phyloP scores from a whole-genome alignment of 257 asterid species.

The Nicotiana sylvestris region DNA sequence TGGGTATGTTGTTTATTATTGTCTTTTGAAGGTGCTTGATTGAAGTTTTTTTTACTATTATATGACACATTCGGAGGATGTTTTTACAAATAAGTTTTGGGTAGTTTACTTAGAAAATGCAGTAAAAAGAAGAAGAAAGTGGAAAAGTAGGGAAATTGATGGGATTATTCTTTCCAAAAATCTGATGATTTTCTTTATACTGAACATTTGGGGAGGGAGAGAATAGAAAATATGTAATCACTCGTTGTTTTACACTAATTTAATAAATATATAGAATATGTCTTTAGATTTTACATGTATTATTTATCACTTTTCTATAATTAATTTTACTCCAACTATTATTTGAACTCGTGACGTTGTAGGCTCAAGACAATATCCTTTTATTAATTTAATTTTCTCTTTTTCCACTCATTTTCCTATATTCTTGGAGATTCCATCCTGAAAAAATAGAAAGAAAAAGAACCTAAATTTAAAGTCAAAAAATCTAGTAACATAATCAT shows the following conservation, averaged over 20 bases:
- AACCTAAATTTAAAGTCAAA: neutral
- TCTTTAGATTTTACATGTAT: too few relatives aligned
- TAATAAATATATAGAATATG: too few relatives aligned
- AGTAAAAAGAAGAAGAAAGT: neutral
- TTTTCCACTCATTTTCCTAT: constrained; percentile 1
- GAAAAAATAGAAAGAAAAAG: neutral
- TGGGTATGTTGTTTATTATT: too few relatives aligned
- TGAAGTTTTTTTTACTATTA: too few relatives aligned
- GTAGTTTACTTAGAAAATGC: neutral
- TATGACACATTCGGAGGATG: neutral
- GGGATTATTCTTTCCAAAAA: too few relatives aligned
- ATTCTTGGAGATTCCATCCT: constrained; percentile 3
- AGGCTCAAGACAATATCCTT: neutral
- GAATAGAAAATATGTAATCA: too few relatives aligned
- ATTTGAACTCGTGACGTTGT: neutral
- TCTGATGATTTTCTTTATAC: too few relatives aligned
- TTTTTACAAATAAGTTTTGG: neutral
- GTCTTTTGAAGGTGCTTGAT: too few relatives aligned
- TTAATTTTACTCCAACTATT: too few relatives aligned
- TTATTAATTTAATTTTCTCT: neutral
- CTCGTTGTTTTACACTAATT: too few relatives aligned
- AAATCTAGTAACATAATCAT: neutral
- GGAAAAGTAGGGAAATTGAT: neutral
- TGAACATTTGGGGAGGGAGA: too few relatives aligned
- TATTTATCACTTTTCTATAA: too few relatives aligned